Conservation (phyloP, 371 early-diverging fungal genomes). For the Funneliformis caledonium region DNA sequence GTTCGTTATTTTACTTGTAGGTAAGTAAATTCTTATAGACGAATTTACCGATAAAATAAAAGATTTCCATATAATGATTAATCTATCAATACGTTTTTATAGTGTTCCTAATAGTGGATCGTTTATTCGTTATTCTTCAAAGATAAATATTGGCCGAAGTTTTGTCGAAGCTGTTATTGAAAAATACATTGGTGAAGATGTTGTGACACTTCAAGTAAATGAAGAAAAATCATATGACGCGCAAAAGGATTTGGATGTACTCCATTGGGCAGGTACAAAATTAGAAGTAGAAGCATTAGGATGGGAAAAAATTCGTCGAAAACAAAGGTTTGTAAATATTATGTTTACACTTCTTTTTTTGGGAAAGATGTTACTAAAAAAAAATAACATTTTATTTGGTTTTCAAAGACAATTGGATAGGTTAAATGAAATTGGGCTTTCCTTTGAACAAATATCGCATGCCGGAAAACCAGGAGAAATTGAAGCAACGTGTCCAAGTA, state of each 20-base stretch:
- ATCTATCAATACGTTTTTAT: slow-evolving; percentile 31
- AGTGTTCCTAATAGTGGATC: slow-evolving; percentile 67
- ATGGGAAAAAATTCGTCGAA: slow-evolving; percentile 71
- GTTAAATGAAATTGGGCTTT: slow-evolving; percentile 61
- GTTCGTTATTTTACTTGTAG: slow-evolving; percentile 71
- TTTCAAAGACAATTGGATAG: slow-evolving; percentile 49
- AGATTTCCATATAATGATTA: not conserved
- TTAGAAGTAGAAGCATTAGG: slow-evolving; percentile 80
- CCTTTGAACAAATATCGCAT: slow-evolving; percentile 50
- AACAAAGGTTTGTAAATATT: slow-evolving; percentile 50
- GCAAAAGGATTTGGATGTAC: slow-evolving; percentile 47
- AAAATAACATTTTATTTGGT: not conserved
- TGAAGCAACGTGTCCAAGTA: slow-evolving; percentile 35
- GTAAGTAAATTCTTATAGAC: slow-evolving; percentile 43
- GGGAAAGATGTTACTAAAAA: not conserved
- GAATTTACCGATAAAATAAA: not conserved
- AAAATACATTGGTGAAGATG: slow-evolving; percentile 54
- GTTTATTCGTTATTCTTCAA: slow-evolving; percentile 70
- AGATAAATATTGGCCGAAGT: slow-evolving; percentile 56
- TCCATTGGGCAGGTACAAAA: slow-evolving; percentile 56
- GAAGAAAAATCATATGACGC: slow-evolving; percentile 41
- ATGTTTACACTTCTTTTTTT: not conserved
- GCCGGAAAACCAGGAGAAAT: slow-evolving; percentile 45
- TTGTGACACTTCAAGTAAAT: slow-evolving; percentile 31
- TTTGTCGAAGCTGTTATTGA: slow-evolving; percentile 61